Conservation (phyloP, 208 protist species). For the Acanthamoeba polyphaga region DNA sequence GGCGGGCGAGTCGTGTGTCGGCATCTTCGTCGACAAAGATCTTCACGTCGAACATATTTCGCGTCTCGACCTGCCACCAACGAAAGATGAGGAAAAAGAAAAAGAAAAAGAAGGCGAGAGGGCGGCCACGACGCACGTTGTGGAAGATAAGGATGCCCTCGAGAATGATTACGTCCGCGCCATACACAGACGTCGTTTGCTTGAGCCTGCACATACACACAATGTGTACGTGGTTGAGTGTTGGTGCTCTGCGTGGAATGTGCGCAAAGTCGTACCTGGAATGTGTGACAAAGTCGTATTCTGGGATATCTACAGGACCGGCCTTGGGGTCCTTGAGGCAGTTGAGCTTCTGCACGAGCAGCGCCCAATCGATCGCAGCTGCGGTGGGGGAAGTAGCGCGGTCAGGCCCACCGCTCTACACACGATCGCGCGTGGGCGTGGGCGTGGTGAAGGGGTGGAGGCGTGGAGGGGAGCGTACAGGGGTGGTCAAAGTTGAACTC, state of each 20-base stretch:
- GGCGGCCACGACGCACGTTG: conserved; percentile 31
- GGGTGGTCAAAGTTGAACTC: conserved; percentile 92
- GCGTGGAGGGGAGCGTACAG: background rate
- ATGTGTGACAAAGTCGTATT: conserved; percentile 95
- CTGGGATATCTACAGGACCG: conserved; percentile 90
- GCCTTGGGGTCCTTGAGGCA: background rate
- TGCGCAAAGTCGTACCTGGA: background rate
- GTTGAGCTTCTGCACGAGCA: conserved; percentile 20
- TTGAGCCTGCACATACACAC: conserved; percentile 71
- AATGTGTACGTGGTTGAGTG: background rate
- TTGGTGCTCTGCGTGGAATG: background rate
- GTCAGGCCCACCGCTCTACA: too few species aligned
- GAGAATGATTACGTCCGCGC: conserved; percentile 92
- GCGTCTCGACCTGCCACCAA: conserved; percentile 79
- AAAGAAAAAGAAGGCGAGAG: background rate
- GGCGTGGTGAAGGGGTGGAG: background rate
- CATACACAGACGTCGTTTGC: conserved; percentile 79
- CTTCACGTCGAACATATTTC: conserved; percentile 92
- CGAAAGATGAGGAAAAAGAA: background rate
- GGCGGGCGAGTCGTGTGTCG: conserved; percentile 92
- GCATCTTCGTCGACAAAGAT: conserved; percentile 94
- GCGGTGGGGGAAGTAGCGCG: too few species aligned
- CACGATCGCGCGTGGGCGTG: background rate
- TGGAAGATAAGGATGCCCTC: conserved; percentile 94
- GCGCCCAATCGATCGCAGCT: conserved; percentile 59